Conservation (phyloP, 2,329 filamentous ascomycete genomes). For the Nemania serpens region DNA sequence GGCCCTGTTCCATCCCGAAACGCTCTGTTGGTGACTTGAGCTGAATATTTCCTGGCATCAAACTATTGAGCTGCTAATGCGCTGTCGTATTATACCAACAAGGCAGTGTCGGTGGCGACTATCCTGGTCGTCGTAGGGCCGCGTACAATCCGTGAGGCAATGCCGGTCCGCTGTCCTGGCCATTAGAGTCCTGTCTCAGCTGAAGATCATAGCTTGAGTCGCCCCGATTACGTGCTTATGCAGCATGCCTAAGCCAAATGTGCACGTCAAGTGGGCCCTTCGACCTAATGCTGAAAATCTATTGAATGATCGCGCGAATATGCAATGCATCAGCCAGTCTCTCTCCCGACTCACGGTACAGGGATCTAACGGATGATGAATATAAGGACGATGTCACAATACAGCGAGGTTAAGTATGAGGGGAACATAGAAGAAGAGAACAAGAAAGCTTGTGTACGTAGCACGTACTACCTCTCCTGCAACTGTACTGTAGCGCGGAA, state of each 20-base stretch:
- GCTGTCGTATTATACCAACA: background rate
- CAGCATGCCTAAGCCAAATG: slow-evolving; percentile 3
- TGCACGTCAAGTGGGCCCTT: background rate
- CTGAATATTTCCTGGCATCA: background rate
- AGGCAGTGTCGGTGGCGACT: background rate
- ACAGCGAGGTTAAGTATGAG: no score
- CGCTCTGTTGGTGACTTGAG: background rate
- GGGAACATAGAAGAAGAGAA: no score
- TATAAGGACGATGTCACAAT: no score
- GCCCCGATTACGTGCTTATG: background rate
- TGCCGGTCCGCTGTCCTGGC: slow-evolving; percentile 3
- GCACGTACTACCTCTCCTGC: no score
- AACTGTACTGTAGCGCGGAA: no score
- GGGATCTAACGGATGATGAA: no score
- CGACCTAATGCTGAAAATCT: background rate
- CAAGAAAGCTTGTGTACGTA: no score
- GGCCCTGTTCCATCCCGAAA: background rate
- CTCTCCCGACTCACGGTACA: no score
- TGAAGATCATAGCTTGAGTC: background rate
- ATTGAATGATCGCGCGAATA: slow-evolving; percentile 2
- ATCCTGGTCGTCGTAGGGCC: background rate
- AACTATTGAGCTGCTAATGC: slow-evolving; percentile 1
- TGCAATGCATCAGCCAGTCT: background rate
- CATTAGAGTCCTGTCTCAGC: slow-evolving; percentile 10
- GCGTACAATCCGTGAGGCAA: background rate